Base-by-base conservation (phyloP, 2,329 filamentous ascomycete species). In the Ophiostoma piceae region DNA sequence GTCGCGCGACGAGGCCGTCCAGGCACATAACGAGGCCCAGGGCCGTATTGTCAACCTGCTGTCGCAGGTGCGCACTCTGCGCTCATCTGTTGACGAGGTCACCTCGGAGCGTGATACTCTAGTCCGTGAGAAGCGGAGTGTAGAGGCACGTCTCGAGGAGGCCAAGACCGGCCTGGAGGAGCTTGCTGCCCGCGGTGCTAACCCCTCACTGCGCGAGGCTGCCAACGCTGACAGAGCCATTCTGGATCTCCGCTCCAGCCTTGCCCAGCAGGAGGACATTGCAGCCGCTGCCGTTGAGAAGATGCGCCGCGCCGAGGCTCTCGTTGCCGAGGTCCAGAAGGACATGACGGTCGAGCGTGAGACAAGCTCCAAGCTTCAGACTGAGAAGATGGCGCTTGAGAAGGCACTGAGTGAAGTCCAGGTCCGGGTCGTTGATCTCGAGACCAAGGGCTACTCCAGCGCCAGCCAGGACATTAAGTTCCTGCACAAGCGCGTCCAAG, bases 391-490 rank as follows among this genome's bases (percentile, higher is more conserved):
- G 2, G 86, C 86, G 0, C 82, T 99, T 60, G 95, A 98, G 82
- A 97, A 97, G 83, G 88, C 87, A 69, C 83, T 96, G 67, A 97
- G 94, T 78, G 94, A 99, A 78, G 84, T 94, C 35, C 94, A 98
- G 79, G 86, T 98, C 68, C 89, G 89, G 76, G 87, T 96, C 70
- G 90, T 99, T 68, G 95, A 98, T 77, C 84, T 98, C 9, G 94
- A 99, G 82, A 98, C 95, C 62, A 98, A 98, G 83, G 93, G 94
- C 68, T 98, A 96, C 80, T 95, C 94, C 26, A 96, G 90, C 74
- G 92, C 92, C 32, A 97, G 94, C 78, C 92, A 97, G 76, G 94
- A 98, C 79, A 92, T 98, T 74, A 91, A 95, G 76, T 98, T 97
- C 82, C 81, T 98, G 76, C 92, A 97, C 80, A 94, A 93, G 77